phyloP scores from a whole-genome alignment of 192 early-diverging fungal species.

The Backusella westeae region DNA sequence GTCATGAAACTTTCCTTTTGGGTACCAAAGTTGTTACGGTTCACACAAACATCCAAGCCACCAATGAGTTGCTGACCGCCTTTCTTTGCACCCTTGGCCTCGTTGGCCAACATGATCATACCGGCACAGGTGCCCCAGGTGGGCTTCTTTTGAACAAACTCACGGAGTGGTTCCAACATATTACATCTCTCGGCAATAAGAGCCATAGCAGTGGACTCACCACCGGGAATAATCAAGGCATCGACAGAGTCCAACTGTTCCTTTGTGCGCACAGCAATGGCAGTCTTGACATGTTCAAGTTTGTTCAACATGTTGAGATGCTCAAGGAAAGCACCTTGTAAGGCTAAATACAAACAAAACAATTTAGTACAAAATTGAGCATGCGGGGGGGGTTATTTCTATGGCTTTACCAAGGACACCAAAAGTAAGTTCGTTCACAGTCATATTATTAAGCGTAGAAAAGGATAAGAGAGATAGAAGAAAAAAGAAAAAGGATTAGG shows the following conservation, averaged over 20 bases:
- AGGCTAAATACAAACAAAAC: conserved; percentile 45
- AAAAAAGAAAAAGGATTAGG: neutral
- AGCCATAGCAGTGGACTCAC: conserved; percentile 93
- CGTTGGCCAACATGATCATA: conserved; percentile 86
- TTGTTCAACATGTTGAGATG: conserved; percentile 81
- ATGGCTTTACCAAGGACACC: conserved; percentile 10
- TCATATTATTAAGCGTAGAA: neutral
- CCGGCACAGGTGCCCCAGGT: conserved; percentile 98
- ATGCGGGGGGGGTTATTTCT: neutral
- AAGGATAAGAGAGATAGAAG: neutral
- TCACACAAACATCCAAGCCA: conserved; percentile 80
- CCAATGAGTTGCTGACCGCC: conserved; percentile 87
- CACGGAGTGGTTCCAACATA: conserved; percentile 72
- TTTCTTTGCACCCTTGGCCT: conserved; percentile 70
- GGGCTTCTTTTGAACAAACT: conserved; percentile 74
- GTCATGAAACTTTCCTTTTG: conserved; percentile 91
- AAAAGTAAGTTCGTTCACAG: conserved; percentile 3
- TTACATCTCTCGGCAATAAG: conserved; percentile 87
- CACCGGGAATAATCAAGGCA: conserved; percentile 92
- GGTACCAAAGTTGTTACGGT: conserved; percentile 92
- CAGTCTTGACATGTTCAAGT: conserved; percentile 56
- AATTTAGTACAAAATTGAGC: neutral
- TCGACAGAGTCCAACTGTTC: conserved; percentile 75
- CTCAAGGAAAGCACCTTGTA: conserved; percentile 96
- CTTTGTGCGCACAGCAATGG: conserved; percentile 64